A percentile compares a stretch with the other conserved stretches of the same genome.
phyloP scores from a whole-genome alignment of 306 rosid species.

The Erythrophleum fordii region DNA sequence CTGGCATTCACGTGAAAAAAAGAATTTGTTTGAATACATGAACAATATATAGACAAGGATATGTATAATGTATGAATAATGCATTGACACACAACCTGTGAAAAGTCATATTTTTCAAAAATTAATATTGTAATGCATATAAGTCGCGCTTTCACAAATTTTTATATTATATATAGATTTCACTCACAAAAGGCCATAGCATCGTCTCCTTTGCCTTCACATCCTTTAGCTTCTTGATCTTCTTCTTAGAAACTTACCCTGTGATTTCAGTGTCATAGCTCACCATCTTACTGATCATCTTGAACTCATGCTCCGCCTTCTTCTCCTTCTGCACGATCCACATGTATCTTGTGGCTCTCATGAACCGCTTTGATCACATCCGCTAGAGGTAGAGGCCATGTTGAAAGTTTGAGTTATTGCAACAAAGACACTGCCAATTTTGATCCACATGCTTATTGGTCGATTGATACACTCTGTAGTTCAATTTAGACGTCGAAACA shows the following conservation, averaged over 20 bases:
- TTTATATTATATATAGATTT: too few relatives aligned
- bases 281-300: constrained; percentile 67
- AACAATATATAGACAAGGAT: too few relatives aligned
- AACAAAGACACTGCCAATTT: constrained; percentile 59
- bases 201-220: constrained; percentile 87
- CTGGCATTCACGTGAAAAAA: too few relatives aligned
- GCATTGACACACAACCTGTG: too few relatives aligned
- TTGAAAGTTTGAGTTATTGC: constrained; percentile 68
- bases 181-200: constrained; percentile 91
- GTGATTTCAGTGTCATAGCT: constrained; percentile 69
- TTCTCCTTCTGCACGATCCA: constrained; percentile 84
- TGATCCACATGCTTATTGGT: too few relatives aligned
- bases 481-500: too few relatives aligned
- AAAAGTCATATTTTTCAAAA: too few relatives aligned
- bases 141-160: too few relatives aligned
- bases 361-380: constrained; percentile 76
- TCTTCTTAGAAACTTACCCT: constrained; percentile 61
- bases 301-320: constrained; percentile 85
- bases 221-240: constrained; percentile 78
- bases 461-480: too few relatives aligned
- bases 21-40: too few relatives aligned
- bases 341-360: constrained; percentile 70
- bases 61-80: too few relatives aligned
- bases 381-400: constrained; percentile 74
- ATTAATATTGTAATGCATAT: too few relatives aligned